phyloP scores from a whole-genome alignment of 768 basidiomycete species.

The Termitomyces sp. region DNA sequence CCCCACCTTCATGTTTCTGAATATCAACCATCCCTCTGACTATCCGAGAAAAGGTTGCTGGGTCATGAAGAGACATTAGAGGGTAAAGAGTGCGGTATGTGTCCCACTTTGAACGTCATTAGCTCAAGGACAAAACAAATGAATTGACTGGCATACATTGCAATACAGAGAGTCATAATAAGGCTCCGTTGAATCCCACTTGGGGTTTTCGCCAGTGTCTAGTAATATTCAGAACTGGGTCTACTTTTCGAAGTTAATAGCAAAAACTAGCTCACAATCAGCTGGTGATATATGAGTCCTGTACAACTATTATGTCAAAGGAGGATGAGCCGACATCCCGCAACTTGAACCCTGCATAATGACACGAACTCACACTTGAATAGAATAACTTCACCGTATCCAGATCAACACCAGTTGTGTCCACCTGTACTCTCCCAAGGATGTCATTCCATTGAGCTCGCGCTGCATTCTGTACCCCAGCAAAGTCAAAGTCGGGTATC shows the following conservation, averaged over 20 bases:
- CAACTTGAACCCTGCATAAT: background rate
- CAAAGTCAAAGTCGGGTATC: slow-evolving; percentile 56
- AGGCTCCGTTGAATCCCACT: slow-evolving; percentile 61
- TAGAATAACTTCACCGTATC: slow-evolving; percentile 56
- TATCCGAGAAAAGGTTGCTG: slow-evolving; percentile 52
- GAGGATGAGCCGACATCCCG: background rate
- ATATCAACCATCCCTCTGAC: slow-evolving; percentile 67
- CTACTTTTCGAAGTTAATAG: background rate
- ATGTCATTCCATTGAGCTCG: slow-evolving; percentile 56
- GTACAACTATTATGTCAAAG: slow-evolving; percentile 38
- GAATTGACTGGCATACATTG: slow-evolving; percentile 39
- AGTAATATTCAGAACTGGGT: background rate
- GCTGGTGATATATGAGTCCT: slow-evolving; percentile 61
- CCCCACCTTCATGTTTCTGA: slow-evolving; percentile 56
- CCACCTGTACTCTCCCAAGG: slow-evolving; percentile 50
- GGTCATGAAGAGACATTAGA: slow-evolving; percentile 62
- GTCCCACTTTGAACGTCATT: slow-evolving; percentile 45
- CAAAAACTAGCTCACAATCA: slow-evolving; percentile 44
- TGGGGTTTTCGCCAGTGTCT: slow-evolving; percentile 65
- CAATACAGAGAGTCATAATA: slow-evolving; percentile 70
- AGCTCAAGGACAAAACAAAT: background rate
- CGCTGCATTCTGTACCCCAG: slow-evolving; percentile 37
- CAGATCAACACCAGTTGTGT: slow-evolving; percentile 40
- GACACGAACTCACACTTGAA: slow-evolving; percentile 41
- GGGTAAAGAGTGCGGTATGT: slow-evolving; percentile 62